Evolutionary conservation across 2,329 filamentous ascomycete species (phyloP).

Genomic region (Macrophomina phaseolina): DNA sequence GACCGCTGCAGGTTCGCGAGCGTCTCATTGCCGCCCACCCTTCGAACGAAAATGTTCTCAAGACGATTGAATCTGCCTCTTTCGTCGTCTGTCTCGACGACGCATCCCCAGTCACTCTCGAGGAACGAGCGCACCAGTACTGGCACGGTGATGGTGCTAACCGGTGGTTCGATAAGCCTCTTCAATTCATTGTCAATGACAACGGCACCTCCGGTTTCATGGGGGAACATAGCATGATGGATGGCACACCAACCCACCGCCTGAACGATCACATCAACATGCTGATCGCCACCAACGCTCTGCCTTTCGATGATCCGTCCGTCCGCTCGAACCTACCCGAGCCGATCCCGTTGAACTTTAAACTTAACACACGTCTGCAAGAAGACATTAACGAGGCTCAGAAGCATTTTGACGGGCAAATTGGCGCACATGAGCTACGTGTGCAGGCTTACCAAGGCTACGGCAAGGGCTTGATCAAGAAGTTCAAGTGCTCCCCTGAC

Average conservation of each 20-base stretch:
- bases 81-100: constrained; percentile 96
- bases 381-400: constrained; percentile 79
- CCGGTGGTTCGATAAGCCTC: constrained; percentile 97
- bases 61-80: constrained; percentile 84
- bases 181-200: constrained; percentile 98
- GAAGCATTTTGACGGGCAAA: constrained; percentile 79
- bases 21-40: constrained; percentile 77
- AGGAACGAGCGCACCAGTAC: constrained; percentile 94
- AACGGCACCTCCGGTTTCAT: constrained; percentile 98
- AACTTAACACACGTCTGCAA: constrained; percentile 74
- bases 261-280: constrained; percentile 94
- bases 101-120: constrained; percentile 85
- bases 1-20: constrained; percentile 60
- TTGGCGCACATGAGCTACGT: constrained; percentile 85
- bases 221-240: constrained; percentile 99
- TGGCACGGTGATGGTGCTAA: constrained; percentile 98
- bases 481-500: constrained; percentile 97
- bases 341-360: constrained; percentile 77
- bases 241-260: constrained; percentile 95
- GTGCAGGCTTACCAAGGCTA: constrained; percentile 98
- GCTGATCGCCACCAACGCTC: constrained; percentile 90
- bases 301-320: constrained; percentile 81
- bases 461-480: constrained; percentile 98
- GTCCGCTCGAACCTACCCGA: constrained; percentile 85
- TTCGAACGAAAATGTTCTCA: constrained; percentile 77